phyloP scores from a whole-genome alignment of 257 asterid genomes.

The Ocimum tenuiflorum region DNA sequence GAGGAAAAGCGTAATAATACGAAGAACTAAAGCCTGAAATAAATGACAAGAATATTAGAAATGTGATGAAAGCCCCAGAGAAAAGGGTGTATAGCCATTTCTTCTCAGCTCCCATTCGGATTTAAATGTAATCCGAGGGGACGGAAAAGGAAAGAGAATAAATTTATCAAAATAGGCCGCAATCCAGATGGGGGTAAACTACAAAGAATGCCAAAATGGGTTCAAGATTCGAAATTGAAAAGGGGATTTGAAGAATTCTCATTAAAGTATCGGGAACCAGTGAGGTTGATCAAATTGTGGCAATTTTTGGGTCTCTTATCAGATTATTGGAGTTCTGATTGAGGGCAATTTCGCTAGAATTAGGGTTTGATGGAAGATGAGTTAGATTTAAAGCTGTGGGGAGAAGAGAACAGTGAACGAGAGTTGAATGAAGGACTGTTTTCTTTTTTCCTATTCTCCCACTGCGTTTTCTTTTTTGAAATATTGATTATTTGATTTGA shows the following conservation, averaged over 20 bases:
- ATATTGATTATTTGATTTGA: slow-evolving; percentile 11
- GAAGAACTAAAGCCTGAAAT: slow-evolving; percentile 82
- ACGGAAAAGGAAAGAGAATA: not conserved
- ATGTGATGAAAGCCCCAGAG: slow-evolving; percentile 72
- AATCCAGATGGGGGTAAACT: slow-evolving; percentile 2
- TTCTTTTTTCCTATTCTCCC: not conserved
- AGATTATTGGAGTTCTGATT: not conserved
- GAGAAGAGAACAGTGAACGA: slow-evolving; percentile 24
- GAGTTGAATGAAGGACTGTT: slow-evolving; percentile 24
- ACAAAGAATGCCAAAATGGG: slow-evolving; percentile 2
- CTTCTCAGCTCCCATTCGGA: slow-evolving; percentile 76
- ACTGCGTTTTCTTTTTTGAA: not conserved
- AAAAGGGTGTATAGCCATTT: slow-evolving; percentile 93
- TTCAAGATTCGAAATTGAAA: slow-evolving; percentile 11
- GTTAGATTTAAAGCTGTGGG: slow-evolving; percentile 26
- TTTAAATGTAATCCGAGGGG: slow-evolving; percentile 14
- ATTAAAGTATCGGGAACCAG: not conserved
- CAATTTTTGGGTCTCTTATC: not conserved
- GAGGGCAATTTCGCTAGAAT: slow-evolving; percentile 12
- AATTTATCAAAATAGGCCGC: not conserved
- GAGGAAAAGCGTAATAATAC: slow-evolving; percentile 51
- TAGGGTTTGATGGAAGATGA: slow-evolving; percentile 32
- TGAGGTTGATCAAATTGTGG: not conserved
- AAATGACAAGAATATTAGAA: slow-evolving; percentile 60
- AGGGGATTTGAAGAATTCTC: slow-evolving; percentile 21